phyloP scores from a whole-genome alignment of 768 basidiomycete genomes.

The Collybiopsis luxurians region DNA sequence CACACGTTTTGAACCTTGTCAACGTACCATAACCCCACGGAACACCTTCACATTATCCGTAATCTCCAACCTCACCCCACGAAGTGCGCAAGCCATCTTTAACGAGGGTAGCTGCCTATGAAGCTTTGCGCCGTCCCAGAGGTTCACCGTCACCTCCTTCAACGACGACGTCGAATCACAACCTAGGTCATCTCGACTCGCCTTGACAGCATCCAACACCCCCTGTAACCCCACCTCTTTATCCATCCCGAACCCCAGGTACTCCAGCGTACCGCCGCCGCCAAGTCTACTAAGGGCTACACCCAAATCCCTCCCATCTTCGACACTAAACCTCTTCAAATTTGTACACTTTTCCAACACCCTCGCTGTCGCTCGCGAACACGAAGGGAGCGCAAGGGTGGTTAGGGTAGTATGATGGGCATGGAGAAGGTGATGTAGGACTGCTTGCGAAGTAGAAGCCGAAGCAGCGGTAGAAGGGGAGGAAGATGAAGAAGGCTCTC shows the following conservation, averaged over 20 bases:
- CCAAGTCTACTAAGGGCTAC: background rate
- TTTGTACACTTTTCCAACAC: background rate
- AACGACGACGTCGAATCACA: conserved; percentile 29
- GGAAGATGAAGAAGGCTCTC: conserved; percentile 57
- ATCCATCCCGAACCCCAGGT: conserved; percentile 61
- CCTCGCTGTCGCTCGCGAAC: conserved; percentile 28
- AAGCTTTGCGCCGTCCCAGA: conserved; percentile 49
- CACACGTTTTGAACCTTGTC: no score
- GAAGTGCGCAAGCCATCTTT: conserved; percentile 62
- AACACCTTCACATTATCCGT: conserved; percentile 51
- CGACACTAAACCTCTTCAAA: background rate
- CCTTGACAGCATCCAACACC: conserved; percentile 54
- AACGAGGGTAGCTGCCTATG: conserved; percentile 53
- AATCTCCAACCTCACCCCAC: conserved; percentile 53
- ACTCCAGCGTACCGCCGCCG: conserved; percentile 24
- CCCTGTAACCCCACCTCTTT: conserved; percentile 50
- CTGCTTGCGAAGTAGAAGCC: no score
- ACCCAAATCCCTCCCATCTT: background rate
- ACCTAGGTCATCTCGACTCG: background rate
- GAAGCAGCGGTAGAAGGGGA: no score
- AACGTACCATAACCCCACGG: conserved; percentile 36
- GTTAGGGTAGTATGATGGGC: conserved; percentile 47
- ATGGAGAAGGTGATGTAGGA: conserved; percentile 51
- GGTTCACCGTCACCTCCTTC: conserved; percentile 47
- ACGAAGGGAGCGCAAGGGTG: conserved; percentile 64